phyloP scores from a whole-genome alignment of 2,329 filamentous ascomycete genomes.

The Fusarium brachygibbosum region DNA sequence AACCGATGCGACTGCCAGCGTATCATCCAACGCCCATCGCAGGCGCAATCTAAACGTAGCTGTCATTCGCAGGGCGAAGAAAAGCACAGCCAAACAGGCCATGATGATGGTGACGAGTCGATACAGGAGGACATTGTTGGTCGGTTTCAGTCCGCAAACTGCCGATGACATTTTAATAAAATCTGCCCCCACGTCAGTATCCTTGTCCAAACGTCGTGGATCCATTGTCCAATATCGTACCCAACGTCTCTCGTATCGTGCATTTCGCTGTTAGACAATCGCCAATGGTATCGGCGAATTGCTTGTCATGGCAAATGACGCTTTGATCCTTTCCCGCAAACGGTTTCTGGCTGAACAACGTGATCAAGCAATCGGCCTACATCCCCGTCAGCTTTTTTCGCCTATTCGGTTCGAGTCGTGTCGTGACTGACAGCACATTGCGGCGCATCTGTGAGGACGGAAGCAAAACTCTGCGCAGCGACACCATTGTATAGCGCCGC shows the following conservation, averaged over 20 bases:
- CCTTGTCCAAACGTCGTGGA: accelerated
- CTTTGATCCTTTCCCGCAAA: not conserved
- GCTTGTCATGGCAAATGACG: not conserved
- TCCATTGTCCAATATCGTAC: not conserved
- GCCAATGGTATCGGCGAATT: conserved; percentile 5
- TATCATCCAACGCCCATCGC: conserved; percentile 20
- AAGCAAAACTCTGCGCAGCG: not conserved
- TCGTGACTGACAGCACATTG: conserved; percentile 1
- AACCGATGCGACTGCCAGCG: not conserved
- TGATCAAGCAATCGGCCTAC: not conserved
- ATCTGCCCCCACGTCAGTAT: not conserved
- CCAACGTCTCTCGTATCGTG: conserved; percentile 10
- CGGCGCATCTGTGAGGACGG: not conserved
- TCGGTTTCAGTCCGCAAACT: conserved; percentile 5
- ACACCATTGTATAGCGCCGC: not conserved
- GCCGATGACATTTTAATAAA: conserved; percentile 19
- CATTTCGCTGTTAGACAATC: conserved; percentile 9
- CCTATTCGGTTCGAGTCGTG: not conserved
- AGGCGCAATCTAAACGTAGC: not conserved
- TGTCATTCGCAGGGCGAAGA: conserved; percentile 9
- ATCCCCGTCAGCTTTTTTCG: not conserved
- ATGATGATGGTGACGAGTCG: not conserved
- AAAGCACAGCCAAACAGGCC: not conserved
- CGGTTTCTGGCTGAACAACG: not conserved
- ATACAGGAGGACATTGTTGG: not conserved